These are phyloP conservation scores for Cardamine resedifolia DNA, from an alignment of 345 rosid genomes.

Conservation along the genomic window DNA sequence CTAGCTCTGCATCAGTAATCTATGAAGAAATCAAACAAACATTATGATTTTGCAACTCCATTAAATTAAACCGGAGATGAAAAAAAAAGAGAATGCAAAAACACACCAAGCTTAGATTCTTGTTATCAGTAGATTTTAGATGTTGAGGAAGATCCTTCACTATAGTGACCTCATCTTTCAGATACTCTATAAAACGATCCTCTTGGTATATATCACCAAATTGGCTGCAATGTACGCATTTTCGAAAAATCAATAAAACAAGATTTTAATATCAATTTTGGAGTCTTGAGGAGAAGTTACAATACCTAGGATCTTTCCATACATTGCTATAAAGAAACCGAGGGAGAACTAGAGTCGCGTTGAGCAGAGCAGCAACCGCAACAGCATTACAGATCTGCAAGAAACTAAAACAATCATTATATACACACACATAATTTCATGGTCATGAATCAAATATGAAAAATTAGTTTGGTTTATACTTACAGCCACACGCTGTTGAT, in stretches of 20 bases:
- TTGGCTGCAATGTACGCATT: conserved; percentile 52
- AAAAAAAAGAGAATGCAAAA: not conserved
- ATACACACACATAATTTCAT: not conserved
- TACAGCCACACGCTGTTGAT: conserved; percentile 96
- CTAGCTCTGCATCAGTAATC: conserved; percentile 84
- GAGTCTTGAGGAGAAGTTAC: conserved; percentile 26
- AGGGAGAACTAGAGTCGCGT: conserved; percentile 78
- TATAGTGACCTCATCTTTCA: conserved; percentile 64
- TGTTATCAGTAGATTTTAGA: conserved; percentile 53
- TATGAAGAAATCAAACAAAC: conserved; percentile 28
- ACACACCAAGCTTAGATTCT: conserved; percentile 69
- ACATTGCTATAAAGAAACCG: conserved; percentile 92
- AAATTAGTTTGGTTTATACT: conserved; percentile 34
- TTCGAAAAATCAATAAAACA: not conserved
- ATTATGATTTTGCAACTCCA: not conserved
- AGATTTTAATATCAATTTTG: not conserved
- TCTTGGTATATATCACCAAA: conserved; percentile 86
- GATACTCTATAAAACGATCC: conserved; percentile 51
- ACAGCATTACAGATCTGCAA: conserved; percentile 83
- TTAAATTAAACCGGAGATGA: not conserved
- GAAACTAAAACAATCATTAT: conserved; percentile 8
- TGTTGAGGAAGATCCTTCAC: conserved; percentile 77
- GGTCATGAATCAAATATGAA: not conserved
- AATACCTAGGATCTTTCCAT: conserved; percentile 96
- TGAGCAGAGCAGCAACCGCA: conserved; percentile 73